phyloP scores from a whole-genome alignment of 176 grass and related monocot genomes.

The Paspalum vaginatum region DNA sequence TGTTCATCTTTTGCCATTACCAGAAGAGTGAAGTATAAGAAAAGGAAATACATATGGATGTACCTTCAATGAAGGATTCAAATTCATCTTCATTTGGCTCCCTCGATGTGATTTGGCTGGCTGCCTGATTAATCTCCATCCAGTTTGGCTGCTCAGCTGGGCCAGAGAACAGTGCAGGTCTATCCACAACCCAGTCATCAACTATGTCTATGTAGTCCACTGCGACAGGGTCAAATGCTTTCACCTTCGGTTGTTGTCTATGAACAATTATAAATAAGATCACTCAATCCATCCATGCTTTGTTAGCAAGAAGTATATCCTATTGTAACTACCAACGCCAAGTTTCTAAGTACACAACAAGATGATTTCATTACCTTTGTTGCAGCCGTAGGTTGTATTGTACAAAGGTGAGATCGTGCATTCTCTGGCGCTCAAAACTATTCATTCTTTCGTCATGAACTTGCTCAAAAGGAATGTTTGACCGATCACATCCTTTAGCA shows the following conservation, averaged over 20 bases:
- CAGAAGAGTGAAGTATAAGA: neutral
- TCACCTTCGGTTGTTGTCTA: constrained; percentile 60
- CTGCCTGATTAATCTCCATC: constrained; percentile 69
- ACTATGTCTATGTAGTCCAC: constrained; percentile 73
- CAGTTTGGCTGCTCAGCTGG: constrained; percentile 61
- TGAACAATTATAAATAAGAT: constrained; percentile 31
- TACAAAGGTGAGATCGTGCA: constrained; percentile 80
- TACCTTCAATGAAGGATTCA: constrained; percentile 83
- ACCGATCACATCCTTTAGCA: constrained; percentile 65
- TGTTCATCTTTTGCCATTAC: constrained; percentile 26
- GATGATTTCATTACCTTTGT: constrained; percentile 60
- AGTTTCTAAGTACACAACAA: neutral
- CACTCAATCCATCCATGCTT: neutral
- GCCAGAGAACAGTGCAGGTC: constrained; percentile 46
- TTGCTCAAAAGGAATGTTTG: constrained; percentile 71
- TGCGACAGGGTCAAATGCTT: constrained; percentile 80
- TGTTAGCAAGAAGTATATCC: neutral
- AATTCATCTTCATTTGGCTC: constrained; percentile 65
- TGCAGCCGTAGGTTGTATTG: constrained; percentile 89
- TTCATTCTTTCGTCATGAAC: constrained; percentile 78
- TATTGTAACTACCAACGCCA: neutral
- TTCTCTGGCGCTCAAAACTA: constrained; percentile 75
- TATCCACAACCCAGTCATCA: constrained; percentile 85
- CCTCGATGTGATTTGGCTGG: constrained; percentile 28
- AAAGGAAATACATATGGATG: constrained; percentile 21